Percentiles rank a stretch among this genome's conserved stretches.
Conservation (phyloP, 345 rosid species). For the Sisymbrium irio region DNA sequence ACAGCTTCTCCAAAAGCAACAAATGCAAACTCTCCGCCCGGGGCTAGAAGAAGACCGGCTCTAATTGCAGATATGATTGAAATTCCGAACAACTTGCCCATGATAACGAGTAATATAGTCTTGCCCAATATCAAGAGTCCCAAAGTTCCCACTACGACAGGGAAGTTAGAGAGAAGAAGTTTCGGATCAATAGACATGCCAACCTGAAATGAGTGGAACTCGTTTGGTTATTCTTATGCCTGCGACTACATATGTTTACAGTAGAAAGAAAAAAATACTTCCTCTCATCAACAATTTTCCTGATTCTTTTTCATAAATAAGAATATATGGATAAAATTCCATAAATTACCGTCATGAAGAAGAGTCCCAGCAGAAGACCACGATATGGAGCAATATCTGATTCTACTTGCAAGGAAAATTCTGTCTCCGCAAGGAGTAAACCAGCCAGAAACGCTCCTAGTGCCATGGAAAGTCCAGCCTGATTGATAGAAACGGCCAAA, state of each 20-base stretch:
- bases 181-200: slow-evolving; percentile 99
- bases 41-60: slow-evolving; percentile 95
- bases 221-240: neutral
- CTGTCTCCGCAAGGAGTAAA: slow-evolving; percentile 98
- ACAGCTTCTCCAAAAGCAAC: slow-evolving; percentile 99
- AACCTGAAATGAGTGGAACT: slow-evolving; percentile 60
- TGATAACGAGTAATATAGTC: slow-evolving; percentile 65
- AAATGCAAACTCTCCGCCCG: slow-evolving; percentile 98
- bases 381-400: slow-evolving; percentile 99
- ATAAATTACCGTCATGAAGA: slow-evolving; percentile 93
- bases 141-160: slow-evolving; percentile 67
- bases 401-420: slow-evolving; percentile 98
- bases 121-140: slow-evolving; percentile 89
- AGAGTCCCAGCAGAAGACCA: slow-evolving; percentile 95
- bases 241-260: neutral
- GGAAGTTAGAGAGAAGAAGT: slow-evolving; percentile 85
- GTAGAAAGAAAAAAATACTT: slow-evolving; percentile 11
- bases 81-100: slow-evolving; percentile 84
- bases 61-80: slow-evolving; percentile 85
- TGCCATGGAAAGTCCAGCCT: slow-evolving; percentile 99
- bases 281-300: neutral
- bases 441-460: slow-evolving; percentile 99
- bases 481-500: slow-evolving; percentile 26
- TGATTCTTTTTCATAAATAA: slow-evolving; percentile 4
- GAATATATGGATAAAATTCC: neutral